These are phyloP conservation scores for Globisporangium takayamanum DNA, from an alignment of 352 stramenopile genomes.

Conservation along the genomic window DNA sequence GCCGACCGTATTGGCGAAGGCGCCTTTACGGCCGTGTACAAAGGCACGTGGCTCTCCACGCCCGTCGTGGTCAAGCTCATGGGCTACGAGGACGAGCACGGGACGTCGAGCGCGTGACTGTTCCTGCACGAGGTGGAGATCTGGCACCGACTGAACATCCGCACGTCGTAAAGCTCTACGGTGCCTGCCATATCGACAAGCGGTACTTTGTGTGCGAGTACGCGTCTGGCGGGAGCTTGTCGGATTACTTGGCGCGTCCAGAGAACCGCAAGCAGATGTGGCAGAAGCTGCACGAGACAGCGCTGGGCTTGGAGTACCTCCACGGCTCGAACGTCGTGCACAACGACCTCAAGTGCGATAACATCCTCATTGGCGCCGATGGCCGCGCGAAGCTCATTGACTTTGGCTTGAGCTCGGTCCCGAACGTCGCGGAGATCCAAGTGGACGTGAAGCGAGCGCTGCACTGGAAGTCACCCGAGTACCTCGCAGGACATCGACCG, in stretches of 20 bases:
- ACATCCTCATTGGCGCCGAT: constrained; percentile 1
- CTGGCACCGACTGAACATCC: constrained; percentile 3
- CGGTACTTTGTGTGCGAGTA: constrained; percentile 5
- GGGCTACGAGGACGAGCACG: constrained; percentile 1
- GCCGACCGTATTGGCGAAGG: neutral
- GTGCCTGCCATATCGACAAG: neutral
- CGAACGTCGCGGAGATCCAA: neutral
- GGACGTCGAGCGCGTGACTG: neutral
- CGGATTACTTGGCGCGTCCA: no score
- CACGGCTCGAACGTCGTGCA: neutral
- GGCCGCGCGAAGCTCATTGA: neutral
- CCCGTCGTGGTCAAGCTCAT: constrained; percentile 1
- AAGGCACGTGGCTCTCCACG: neutral
- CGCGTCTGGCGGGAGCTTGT: no score
- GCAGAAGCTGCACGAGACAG: neutral
- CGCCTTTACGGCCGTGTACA: neutral
- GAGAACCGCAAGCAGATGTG: no score
- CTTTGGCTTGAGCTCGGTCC: neutral
- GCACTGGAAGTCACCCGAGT: neutral
- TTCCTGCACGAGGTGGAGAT: constrained; percentile 1
- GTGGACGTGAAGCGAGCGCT: neutral
- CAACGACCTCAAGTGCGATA: constrained; percentile 9
- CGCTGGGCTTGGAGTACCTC: neutral
- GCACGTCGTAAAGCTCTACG: constrained; percentile 3
- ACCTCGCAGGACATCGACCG: neutral